These are phyloP conservation scores for Leishmania arabica DNA, from an alignment of 208 protist species.

Conservation along the genomic window DNA sequence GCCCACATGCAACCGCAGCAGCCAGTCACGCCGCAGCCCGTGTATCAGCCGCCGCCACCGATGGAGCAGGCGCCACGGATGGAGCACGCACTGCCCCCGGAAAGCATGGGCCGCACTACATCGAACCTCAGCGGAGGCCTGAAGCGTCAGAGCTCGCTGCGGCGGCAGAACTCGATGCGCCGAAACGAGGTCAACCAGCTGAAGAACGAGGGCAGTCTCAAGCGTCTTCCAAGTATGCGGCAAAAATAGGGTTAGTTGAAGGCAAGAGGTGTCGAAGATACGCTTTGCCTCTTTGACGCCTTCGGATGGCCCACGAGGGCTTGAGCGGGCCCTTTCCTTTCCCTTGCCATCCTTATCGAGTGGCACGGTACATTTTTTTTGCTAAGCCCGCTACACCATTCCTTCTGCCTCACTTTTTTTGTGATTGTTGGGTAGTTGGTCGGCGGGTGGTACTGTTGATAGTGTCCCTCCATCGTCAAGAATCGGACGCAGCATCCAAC, in stretches of 20 bases:
- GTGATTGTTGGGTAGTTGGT: neutral
- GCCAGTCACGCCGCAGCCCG: constrained; percentile 7
- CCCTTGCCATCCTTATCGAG: neutral
- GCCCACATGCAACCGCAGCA: neutral
- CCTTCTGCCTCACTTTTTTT: constrained; percentile 2
- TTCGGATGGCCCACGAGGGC: neutral
- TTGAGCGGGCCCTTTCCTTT: neutral
- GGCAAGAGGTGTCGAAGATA: neutral
- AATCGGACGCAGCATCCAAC: neutral
- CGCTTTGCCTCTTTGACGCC: neutral
- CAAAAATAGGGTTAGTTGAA: constrained; percentile 12
- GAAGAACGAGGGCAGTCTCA: constrained; percentile 43
- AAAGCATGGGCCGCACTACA: constrained; percentile 10
- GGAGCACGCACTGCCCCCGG: neutral
- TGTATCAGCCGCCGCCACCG: neutral
- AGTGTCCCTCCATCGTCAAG: constrained; percentile 8
- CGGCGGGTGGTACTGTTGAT: neutral
- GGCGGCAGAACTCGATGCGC: constrained; percentile 50
- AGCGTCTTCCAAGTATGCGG: constrained; percentile 50
- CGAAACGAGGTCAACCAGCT: constrained; percentile 51
- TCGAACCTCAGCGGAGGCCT: constrained; percentile 36
- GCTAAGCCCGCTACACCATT: neutral
- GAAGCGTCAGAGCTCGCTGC: constrained; percentile 44
- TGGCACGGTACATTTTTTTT: neutral
- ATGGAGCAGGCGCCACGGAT: neutral